Percentiles rank a stretch among this genome's conserved stretches.
Conservation (phyloP, 805 yeast species). For the Ogataea wickerhamii region DNA sequence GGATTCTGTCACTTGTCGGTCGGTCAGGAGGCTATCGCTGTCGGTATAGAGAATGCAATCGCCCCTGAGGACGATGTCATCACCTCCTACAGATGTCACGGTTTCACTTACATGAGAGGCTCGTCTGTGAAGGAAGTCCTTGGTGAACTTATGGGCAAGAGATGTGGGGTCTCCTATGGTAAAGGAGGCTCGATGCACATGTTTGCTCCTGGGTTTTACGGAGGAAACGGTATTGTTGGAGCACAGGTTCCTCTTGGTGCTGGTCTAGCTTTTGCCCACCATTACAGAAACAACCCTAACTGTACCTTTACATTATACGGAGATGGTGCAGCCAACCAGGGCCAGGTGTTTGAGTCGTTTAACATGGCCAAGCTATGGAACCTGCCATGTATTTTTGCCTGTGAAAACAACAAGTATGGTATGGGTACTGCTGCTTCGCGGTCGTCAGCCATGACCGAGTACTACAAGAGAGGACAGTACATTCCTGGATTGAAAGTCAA, state of each 20-base stretch:
- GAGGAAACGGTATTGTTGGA: slow-evolving; percentile 99
- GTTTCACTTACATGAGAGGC: slow-evolving; percentile 96
- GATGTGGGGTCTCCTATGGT: slow-evolving; percentile 93
- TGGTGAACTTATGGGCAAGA: slow-evolving; percentile 96
- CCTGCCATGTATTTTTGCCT: slow-evolving; percentile 89
- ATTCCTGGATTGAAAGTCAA: slow-evolving; percentile 98
- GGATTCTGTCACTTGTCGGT: slow-evolving; percentile 98
- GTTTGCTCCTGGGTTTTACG: slow-evolving; percentile 93
- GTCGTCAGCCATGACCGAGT: slow-evolving; percentile 94
- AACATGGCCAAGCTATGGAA: slow-evolving; percentile 99
- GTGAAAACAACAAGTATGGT: slow-evolving; percentile 99
- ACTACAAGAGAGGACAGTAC: slow-evolving; percentile 98
- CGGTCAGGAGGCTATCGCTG: slow-evolving; percentile 99
- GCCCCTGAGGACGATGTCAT: slow-evolving; percentile 81
- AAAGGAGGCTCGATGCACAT: slow-evolving; percentile 99
- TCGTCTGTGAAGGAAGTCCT: slow-evolving; percentile 84
- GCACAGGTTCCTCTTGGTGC: slow-evolving; percentile 99
- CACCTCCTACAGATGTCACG: slow-evolving; percentile 98
- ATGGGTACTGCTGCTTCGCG: slow-evolving; percentile 99
- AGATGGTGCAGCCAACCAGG: slow-evolving; percentile 99
- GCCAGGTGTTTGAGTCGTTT: slow-evolving; percentile 96
- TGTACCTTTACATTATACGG: slow-evolving; percentile 91
- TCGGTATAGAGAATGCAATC: slow-evolving; percentile 95
- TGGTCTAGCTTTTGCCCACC: slow-evolving; percentile 97
- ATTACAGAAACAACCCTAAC: slow-evolving; percentile 74